Evolutionary conservation across 1,284 basidiomycete species (phyloP).

Genomic region (Tylopilus orsonianus): DNA sequence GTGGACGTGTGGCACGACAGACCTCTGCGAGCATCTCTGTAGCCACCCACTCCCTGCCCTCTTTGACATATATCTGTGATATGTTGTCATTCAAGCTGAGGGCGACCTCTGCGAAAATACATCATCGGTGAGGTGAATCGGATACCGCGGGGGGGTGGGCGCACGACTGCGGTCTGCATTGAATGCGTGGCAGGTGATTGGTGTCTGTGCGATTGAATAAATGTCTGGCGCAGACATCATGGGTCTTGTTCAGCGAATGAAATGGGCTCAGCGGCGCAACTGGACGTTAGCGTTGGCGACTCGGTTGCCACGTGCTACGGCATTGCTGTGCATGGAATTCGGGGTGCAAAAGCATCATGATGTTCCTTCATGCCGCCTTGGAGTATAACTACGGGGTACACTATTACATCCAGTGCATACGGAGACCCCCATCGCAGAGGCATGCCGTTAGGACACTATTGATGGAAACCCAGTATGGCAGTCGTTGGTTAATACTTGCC

Average conservation of each 20-base stretch:
- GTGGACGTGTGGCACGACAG: conserved; percentile 19
- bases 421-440: too few species aligned
- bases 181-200: conserved; percentile 92
- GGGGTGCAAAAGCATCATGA: too few species aligned
- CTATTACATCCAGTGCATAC: not conserved
- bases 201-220: conserved; percentile 75
- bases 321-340: conserved; percentile 12
- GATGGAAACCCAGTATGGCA: not conserved
- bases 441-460: not conserved
- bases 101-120: conserved; percentile 71
- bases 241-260: conserved; percentile 5
- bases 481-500: not conserved
- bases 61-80: conserved; percentile 77
- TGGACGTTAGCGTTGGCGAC: not conserved
- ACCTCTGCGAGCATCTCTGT: conserved; percentile 88
- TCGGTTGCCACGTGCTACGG: conserved; percentile 15
- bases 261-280: not conserved
- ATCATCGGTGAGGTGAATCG: conserved; percentile 13
- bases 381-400: too few species aligned
- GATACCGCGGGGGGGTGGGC: conserved; percentile 31
- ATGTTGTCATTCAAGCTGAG: conserved; percentile 91
- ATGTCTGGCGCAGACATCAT: conserved; percentile 76
- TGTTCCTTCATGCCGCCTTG: too few species aligned
- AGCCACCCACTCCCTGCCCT: conserved; percentile 72
- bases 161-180: conserved; percentile 85